A percentile compares a stretch with the other conserved stretches of the same genome.
phyloP scores from a whole-genome alignment of 768 basidiomycete genomes.

The Lentinula boryana region DNA sequence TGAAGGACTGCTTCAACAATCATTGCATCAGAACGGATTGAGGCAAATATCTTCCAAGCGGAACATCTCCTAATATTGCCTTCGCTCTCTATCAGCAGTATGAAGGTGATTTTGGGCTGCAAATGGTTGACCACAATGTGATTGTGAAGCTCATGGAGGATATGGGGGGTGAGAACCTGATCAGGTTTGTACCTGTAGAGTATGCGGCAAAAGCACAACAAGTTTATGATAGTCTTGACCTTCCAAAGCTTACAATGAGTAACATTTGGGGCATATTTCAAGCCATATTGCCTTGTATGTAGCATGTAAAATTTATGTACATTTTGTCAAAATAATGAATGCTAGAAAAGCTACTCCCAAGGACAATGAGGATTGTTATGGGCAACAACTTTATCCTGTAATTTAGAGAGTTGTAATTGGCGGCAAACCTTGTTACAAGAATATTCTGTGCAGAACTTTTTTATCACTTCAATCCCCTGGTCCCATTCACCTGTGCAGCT shows the following conservation, averaged over 20 bases:
- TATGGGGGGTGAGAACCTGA: conserved; percentile 16
- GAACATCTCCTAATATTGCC: conserved; percentile 16
- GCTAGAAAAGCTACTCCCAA: background rate
- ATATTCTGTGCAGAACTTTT: background rate
- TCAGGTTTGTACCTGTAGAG: conserved; percentile 15
- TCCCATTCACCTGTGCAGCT: conserved; percentile 6
- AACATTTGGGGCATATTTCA: conserved; percentile 17
- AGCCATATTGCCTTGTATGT: conserved; percentile 14
- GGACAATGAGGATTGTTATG: background rate
- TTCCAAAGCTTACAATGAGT: conserved; percentile 9
- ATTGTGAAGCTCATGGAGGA: conserved; percentile 16
- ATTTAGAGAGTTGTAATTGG: conserved; percentile 6
- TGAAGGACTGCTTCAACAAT: conserved; percentile 14
- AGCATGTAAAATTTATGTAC: background rate
- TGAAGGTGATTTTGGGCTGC: conserved; percentile 14
- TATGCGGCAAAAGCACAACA: conserved; percentile 12
- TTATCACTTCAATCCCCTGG: background rate
- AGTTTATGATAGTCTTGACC: conserved; percentile 8
- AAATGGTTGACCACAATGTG: conserved; percentile 13
- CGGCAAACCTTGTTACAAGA: background rate
- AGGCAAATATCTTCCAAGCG: conserved; percentile 16
- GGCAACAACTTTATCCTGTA: background rate
- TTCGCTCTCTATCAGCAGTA: conserved; percentile 13
- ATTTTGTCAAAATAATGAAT: background rate
- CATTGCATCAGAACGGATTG: conserved; percentile 12